Base-by-base conservation (phyloP, 768 basidiomycete species). In the Omphalotus guepiniiformis region DNA sequence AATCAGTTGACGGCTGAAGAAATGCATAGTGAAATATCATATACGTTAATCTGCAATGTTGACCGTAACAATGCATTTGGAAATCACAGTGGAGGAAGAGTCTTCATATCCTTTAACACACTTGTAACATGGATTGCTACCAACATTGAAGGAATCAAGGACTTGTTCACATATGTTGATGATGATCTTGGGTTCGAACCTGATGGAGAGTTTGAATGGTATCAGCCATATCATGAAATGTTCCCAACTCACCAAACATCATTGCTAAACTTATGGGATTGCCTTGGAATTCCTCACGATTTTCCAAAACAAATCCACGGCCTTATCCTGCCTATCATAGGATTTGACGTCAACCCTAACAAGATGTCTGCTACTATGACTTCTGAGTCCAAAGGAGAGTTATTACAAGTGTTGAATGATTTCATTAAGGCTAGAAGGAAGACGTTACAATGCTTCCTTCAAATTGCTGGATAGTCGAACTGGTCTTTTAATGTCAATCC, bases 321-420 rank as follows among this genome's bases (percentile, higher is more conserved):
- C 1, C 3, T 22, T 0, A 22, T 26, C 2, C 53, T 65, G 6
- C 39, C 46, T 1, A 48, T 68, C 23, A 63, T 68, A 30, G 63
- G 66, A 0, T 66, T 69, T 26, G n/a, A 54, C 0, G 58, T 69
- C 1, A 54, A 68, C 23, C 55, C 57, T 0, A 56, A 63, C 16
- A 13, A 23, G 0, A 59, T 68, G 57, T 25, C 43, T 0, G 53
- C 56, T 2, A 41, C 41, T 0, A 53, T 64, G 42, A 50, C 54
- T 0, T 19, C 22, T 0, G 56, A 60, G 0, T 49, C 49, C 0
- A 34, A 47, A 1, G 2, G 9, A 0, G 43, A 51, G 1, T 54
- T 68, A 3, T 44, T 64, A 1, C 2, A 9, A 0, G 23, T 18
- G 1, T 15, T 64, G 9, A 6, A 11, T 0, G 44, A 49, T 0